Base-by-base conservation (phyloP, 2,329 filamentous ascomycete genomes). In the Monilinia fructicola region DNA sequence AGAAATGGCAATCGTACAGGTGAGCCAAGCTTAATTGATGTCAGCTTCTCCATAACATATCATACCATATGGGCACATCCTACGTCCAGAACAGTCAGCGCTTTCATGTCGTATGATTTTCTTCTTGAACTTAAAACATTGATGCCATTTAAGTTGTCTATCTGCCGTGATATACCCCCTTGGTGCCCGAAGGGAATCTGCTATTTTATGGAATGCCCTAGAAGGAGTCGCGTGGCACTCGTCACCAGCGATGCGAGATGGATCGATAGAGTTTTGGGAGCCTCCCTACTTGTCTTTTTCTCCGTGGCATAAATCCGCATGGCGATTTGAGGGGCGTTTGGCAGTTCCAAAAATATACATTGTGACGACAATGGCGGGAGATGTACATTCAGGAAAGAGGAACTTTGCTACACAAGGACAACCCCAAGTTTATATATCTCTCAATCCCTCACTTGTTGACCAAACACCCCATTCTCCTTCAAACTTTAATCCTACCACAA, bases 211-310 rank as follows among this genome's bases (percentile, higher is more conserved):
- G 26, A 31, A 50, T 50, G 10, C 16, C 23, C 31, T 6, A 38
- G 58, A 23, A 40, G 31, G 31, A 50, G 23, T 40, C 44, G 58
- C 28, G 46, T 60, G 21, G 44, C 58, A 26, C 50, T 26, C 26
- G 44, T 38, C 38, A 50, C 46, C 58, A 16, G 58, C 44, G 44
- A 38, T 50, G 58, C 31, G n/a, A 61, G 46, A 61, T 38, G 58
- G 58, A 61, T 61, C 44, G 31, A 61, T 61, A 38, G n/a, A 48
- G 44, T 50, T 60, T 60, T 35, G n/a, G 14, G 48, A 50, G 21
- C n/a, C 26, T 5, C 48, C 23, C 21, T 48, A 50, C 28, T 42
- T 38, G 38, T 14, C 21, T 48, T 14, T 59, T 46, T 18, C 14
- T 7, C 44, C 46, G 28, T 12, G 10, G 40, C 16, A 60, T 48